These are phyloP conservation scores for Boletus hoseneyae DNA, from an alignment of 1,284 basidiomycete species.

Conservation along the genomic window DNA sequence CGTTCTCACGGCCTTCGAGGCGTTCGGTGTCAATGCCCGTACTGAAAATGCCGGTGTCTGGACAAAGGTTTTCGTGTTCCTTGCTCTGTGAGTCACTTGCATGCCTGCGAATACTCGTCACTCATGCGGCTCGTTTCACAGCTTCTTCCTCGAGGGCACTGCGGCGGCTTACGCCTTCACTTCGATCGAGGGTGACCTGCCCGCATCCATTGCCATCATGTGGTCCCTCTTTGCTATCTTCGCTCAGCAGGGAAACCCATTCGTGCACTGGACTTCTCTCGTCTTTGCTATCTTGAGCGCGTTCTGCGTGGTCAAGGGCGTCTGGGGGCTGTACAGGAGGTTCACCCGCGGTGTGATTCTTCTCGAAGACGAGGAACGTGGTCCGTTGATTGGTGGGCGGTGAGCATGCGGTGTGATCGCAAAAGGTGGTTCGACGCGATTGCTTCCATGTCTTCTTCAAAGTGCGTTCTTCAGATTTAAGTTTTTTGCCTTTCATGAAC, in stretches of 20 bases:
- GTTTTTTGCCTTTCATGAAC: conserved; percentile 1
- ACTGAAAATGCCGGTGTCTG: conserved; percentile 72
- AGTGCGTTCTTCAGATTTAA: neutral
- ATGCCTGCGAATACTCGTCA: conserved; percentile 7
- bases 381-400: conserved; percentile 60
- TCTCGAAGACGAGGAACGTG: conserved; percentile 83
- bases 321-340: conserved; percentile 47
- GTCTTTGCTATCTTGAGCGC: conserved; percentile 84
- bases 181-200: conserved; percentile 85
- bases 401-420: conserved; percentile 10
- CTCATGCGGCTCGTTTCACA: conserved; percentile 24
- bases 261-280: conserved; percentile 89
- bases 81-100: conserved; percentile 57
- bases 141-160: conserved; percentile 92
- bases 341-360: conserved; percentile 45
- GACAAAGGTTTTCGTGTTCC: conserved; percentile 94
- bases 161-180: conserved; percentile 91
- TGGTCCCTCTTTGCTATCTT: conserved; percentile 86
- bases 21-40: conserved; percentile 80
- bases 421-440: neutral
- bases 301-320: conserved; percentile 78
- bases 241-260: conserved; percentile 58
- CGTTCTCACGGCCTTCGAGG: conserved; percentile 85
- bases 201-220: conserved; percentile 81
- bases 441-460: neutral